Conservation (phyloP, 176 grass and related monocot species). For the Raddia distichophylla region DNA sequence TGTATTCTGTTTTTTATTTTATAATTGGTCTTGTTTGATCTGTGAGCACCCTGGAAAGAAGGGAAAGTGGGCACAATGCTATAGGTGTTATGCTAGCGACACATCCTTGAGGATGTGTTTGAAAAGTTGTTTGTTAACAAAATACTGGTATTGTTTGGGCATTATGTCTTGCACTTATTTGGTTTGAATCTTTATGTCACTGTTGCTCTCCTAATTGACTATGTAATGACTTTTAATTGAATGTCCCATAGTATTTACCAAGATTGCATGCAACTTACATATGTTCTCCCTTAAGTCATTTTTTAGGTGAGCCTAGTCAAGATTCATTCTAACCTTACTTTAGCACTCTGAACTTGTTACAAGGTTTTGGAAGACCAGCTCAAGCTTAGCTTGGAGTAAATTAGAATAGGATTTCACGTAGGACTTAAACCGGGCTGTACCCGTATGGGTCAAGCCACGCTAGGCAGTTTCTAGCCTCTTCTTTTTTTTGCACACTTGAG, state of each 20-base stretch:
- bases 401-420: not conserved
- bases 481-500: not conserved
- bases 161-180: constrained; percentile 14
- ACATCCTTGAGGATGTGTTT: not conserved
- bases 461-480: too few species aligned
- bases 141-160: not conserved
- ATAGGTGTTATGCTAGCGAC: not conserved
- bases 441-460: not conserved
- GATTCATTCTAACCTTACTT: not conserved
- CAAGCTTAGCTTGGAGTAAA: not conserved
- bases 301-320: not conserved
- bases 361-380: not conserved
- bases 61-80: not conserved
- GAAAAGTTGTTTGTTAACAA: not conserved
- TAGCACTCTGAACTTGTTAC: not conserved
- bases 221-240: not conserved
- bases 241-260: not conserved
- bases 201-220: not conserved
- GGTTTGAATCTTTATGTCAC: not conserved
- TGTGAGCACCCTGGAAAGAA: not conserved
- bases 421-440: not conserved
- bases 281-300: not conserved
- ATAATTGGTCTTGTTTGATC: not conserved
- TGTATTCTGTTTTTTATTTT: not conserved
- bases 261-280: not conserved